Percentiles rank a stretch among this genome's conserved stretches.
Conservation (phyloP, 352 stramenopile species). For the Aphanomyces invadans region DNA sequence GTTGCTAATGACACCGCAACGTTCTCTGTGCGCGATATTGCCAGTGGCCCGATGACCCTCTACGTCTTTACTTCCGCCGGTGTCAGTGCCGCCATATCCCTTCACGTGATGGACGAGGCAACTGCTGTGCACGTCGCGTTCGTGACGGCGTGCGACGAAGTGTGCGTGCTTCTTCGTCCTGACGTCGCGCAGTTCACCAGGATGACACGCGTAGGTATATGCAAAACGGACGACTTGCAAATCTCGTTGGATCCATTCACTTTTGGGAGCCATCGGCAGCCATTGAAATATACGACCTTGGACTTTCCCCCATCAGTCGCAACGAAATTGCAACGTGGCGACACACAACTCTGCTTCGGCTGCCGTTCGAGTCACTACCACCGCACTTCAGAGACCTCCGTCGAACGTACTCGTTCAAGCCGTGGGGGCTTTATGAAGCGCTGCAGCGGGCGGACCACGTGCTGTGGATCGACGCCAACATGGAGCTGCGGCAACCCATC, state of each 20-base stretch:
- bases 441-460: background rate
- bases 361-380: conserved; percentile 12
- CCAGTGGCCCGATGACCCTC: background rate
- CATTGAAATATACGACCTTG: conserved; percentile 28
- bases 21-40: background rate
- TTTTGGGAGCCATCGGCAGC: conserved; percentile 23
- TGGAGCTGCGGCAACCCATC: conserved; percentile 21
- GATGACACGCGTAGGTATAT: conserved; percentile 25
- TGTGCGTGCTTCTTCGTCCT: background rate
- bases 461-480: conserved; percentile 28
- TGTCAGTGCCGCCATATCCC: background rate
- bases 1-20: background rate
- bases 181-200: too few species aligned
- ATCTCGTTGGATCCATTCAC: conserved; percentile 27
- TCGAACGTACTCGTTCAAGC: conserved; percentile 25
- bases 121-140: background rate
- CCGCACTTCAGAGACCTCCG: conserved; percentile 12
- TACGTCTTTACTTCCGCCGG: background rate
- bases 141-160: conserved; percentile 6
- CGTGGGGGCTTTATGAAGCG: conserved; percentile 2
- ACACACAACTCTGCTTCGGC: background rate
- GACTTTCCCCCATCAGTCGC: background rate
- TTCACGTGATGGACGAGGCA: background rate
- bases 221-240: conserved; percentile 23
- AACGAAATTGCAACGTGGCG: conserved; percentile 1